Evolutionary conservation across 2,329 filamentous ascomycete species (phyloP).

Genomic region (Capronia americana): DNA sequence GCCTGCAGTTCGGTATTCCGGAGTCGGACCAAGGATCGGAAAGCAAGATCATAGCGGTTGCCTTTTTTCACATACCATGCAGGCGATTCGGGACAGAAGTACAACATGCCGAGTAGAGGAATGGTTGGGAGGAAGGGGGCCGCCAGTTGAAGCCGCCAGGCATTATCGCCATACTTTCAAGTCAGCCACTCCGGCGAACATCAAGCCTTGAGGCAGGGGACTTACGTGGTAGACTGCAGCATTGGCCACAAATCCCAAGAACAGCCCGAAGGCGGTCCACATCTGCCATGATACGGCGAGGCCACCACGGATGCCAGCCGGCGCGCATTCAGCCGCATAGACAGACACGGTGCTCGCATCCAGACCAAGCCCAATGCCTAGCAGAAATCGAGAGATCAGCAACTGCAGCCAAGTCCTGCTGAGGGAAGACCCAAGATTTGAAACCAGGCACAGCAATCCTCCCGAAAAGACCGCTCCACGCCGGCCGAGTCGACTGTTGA

Average conservation of each 20-base stretch:
- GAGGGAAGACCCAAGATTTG: conserved; percentile 60
- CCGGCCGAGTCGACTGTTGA: conserved; percentile 73
- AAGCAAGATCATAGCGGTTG: conserved; percentile 61
- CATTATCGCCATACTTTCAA: conserved; percentile 52
- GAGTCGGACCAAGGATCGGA: conserved; percentile 62
- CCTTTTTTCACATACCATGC: conserved; percentile 72
- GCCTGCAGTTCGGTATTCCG: conserved; percentile 65
- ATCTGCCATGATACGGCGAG: conserved; percentile 62
- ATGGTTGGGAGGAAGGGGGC: conserved; percentile 70
- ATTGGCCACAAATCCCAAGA: conserved; percentile 70
- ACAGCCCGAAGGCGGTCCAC: conserved; percentile 64
- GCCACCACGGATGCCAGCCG: conserved; percentile 57
- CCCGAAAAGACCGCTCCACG: conserved; percentile 71
- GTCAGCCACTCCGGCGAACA: background rate
- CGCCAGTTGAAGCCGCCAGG: conserved; percentile 69
- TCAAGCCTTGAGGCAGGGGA: background rate
- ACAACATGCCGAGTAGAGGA: conserved; percentile 64
- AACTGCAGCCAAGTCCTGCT: conserved; percentile 66
- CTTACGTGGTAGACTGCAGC: conserved; percentile 64
- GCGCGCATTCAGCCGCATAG: conserved; percentile 57
- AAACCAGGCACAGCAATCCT: conserved; percentile 61
- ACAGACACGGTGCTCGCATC: conserved; percentile 56
- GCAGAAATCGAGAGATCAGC: conserved; percentile 60
- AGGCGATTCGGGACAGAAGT: conserved; percentile 69
- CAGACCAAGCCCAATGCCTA: conserved; percentile 43